phyloP scores from a whole-genome alignment of 1,139 yeast species.

The Debaryomycetaceae sp. region DNA sequence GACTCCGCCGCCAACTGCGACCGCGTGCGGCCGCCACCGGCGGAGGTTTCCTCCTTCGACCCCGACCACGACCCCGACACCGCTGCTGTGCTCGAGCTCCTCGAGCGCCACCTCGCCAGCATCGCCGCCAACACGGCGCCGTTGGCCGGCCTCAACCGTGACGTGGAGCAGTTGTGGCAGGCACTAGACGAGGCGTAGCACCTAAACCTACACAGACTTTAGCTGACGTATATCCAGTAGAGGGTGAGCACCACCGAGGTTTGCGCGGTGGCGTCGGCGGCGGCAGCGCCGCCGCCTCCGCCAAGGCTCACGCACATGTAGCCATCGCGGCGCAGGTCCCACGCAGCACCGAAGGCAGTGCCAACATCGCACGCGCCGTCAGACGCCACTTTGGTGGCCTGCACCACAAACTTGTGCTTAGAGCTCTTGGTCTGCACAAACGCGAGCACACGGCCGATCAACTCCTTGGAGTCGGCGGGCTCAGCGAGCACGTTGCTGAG shows the following conservation, averaged over 20 bases:
- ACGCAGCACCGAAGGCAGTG: conserved; percentile 31
- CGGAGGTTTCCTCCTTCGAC: too few species aligned
- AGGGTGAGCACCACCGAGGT: conserved; percentile 18
- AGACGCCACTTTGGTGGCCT: conserved; percentile 19
- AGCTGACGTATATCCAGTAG: conserved; percentile 28
- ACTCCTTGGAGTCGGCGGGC: conserved; percentile 9
- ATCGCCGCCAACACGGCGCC: conserved; percentile 16
- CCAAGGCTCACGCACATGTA: conserved; percentile 20
- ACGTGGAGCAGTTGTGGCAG: conserved; percentile 24
- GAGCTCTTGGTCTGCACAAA: conserved; percentile 28
- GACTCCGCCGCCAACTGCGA: conserved; percentile 5
- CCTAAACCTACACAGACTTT: too few species aligned
- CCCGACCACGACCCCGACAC: conserved; percentile 26
- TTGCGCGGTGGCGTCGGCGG: background rate
- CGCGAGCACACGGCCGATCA: conserved; percentile 15
- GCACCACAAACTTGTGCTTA: conserved; percentile 33
- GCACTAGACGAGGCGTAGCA: conserved; percentile 21
- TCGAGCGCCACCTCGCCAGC: conserved; percentile 18
- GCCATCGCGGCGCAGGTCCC: conserved; percentile 40
- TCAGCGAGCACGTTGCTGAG: conserved; percentile 3
- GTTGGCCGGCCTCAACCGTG: conserved; percentile 22
- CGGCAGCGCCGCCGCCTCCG: conserved; percentile 9
- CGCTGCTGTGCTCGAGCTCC: conserved; percentile 14
- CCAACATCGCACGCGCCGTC: conserved; percentile 17
- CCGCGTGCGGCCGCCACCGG: conserved; percentile 1